phyloP scores from a whole-genome alignment of 148 eudicot species.

The Vaccinium myrtillus region DNA sequence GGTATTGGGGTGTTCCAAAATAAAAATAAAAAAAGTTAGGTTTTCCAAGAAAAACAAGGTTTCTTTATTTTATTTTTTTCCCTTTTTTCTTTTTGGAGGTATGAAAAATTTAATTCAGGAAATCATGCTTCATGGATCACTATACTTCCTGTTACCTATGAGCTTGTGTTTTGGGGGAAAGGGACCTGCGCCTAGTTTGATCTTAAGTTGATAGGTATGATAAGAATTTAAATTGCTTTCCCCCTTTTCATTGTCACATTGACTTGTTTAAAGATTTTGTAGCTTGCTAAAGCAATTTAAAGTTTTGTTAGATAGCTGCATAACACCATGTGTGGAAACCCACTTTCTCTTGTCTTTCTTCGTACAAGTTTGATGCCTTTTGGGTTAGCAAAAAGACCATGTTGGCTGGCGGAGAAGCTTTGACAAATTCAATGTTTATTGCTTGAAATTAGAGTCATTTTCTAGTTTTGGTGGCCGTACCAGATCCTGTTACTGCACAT shows the following conservation, averaged over 20 bases:
- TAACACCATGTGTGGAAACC: neutral
- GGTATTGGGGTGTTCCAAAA: neutral
- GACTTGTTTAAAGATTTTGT: neutral
- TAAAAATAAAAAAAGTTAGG: neutral
- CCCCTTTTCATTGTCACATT: neutral
- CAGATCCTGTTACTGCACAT: neutral
- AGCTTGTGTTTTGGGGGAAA: neutral
- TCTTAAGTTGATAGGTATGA: neutral
- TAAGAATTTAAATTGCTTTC: neutral
- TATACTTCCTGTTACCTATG: neutral
- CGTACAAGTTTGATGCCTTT: neutral
- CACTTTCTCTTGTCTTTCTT: neutral
- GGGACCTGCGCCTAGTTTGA: neutral
- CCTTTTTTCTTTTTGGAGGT: neutral
- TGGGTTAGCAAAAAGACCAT: neutral
- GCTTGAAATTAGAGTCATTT: slow-evolving; percentile 1
- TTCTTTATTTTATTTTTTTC: neutral
- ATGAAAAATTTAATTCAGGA: neutral
- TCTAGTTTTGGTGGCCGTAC: neutral
- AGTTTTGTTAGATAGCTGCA: neutral
- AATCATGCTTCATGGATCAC: neutral
- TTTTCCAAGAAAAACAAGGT: neutral
- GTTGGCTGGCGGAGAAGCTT: neutral
- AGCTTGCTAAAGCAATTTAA: too few relatives aligned
- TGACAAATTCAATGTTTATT: neutral